These are phyloP conservation scores for Russula brevipes DNA, from an alignment of 768 basidiomycete species.

Conservation along the genomic window DNA sequence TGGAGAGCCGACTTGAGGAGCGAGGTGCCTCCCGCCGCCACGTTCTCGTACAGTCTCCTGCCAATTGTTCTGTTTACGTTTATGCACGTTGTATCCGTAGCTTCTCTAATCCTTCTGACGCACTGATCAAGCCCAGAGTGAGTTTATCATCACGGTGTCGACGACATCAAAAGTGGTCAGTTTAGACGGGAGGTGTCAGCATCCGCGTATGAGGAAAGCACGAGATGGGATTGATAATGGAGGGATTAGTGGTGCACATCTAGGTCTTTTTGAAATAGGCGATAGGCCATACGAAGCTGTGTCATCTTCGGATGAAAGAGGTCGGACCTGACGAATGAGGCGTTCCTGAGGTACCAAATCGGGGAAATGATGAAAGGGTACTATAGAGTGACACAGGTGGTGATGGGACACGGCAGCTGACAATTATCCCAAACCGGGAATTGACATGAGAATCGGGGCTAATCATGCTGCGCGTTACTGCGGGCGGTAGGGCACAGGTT, in stretches of 20 bases:
- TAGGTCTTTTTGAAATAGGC: neutral
- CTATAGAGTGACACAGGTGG: too few species aligned
- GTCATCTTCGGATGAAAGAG: conserved; percentile 10
- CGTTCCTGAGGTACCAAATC: neutral
- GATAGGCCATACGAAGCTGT: neutral
- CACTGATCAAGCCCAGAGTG: too few species aligned
- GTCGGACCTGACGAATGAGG: neutral
- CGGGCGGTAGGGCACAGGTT: neutral
- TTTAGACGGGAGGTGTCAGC: neutral
- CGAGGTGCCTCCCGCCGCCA: neutral
- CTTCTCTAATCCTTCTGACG: neutral
- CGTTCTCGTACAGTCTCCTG: neutral
- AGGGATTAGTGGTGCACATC: neutral
- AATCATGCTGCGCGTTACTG: neutral
- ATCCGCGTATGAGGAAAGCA: neutral
- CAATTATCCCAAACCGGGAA: too few species aligned
- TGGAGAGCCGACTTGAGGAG: conserved; percentile 15
- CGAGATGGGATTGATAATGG: neutral
- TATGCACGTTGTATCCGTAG: conserved; percentile 13
- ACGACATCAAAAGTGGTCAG: neutral
- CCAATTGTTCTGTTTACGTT: neutral
- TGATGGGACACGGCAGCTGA: too few species aligned
- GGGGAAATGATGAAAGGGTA: neutral
- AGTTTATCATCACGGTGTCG: neutral
- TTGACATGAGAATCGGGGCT: too few species aligned